These are phyloP conservation scores for Aspergillus bertholletiae DNA, from an alignment of 495 filamentous ascomycete genomes.

Conservation along the genomic window DNA sequence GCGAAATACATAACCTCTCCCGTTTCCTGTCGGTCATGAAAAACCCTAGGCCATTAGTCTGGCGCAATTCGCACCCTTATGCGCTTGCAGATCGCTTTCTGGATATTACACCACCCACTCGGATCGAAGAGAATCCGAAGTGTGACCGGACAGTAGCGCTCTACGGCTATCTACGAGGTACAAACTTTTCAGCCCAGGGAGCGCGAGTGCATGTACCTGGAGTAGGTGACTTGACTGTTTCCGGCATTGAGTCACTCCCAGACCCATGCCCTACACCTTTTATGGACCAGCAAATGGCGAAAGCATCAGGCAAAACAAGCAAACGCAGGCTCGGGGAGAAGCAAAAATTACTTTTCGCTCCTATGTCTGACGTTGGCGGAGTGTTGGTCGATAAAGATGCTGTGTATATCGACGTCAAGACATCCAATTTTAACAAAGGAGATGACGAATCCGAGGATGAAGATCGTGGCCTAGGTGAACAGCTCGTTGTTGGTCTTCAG, in stretches of 20 bases:
- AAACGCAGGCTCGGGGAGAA: constrained; percentile 84
- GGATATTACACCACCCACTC: constrained; percentile 88
- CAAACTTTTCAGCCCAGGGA: constrained; percentile 84
- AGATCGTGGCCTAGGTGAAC: constrained; percentile 84
- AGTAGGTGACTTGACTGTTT: constrained; percentile 87
- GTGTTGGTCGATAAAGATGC: constrained; percentile 80
- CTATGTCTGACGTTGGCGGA: constrained; percentile 96
- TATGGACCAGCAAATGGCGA: constrained; percentile 79
- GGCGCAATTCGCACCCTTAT: constrained; percentile 95
- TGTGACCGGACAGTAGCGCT: constrained; percentile 87
- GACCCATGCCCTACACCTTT: constrained; percentile 94
- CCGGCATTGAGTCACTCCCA: constrained; percentile 77
- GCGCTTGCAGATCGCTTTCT: constrained; percentile 88
- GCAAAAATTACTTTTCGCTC: constrained; percentile 91
- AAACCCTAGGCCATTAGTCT: constrained; percentile 91
- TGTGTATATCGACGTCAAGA: constrained; percentile 74
- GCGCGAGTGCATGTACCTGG: constrained; percentile 91
- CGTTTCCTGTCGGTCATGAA: constrained; percentile 98
- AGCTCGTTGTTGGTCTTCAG: constrained; percentile 87
- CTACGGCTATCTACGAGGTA: constrained; percentile 93
- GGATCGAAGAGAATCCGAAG: constrained; percentile 80
- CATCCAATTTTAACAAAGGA: constrained; percentile 72
- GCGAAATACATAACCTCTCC: constrained; percentile 92
- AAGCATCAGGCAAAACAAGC: constrained; percentile 72
- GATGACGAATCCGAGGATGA: constrained; percentile 50